A percentile compares a stretch with the other conserved stretches of the same genome.
Conservation (phyloP, 148 eudicot genomes). For the Rhododendron ferrugineum region DNA sequence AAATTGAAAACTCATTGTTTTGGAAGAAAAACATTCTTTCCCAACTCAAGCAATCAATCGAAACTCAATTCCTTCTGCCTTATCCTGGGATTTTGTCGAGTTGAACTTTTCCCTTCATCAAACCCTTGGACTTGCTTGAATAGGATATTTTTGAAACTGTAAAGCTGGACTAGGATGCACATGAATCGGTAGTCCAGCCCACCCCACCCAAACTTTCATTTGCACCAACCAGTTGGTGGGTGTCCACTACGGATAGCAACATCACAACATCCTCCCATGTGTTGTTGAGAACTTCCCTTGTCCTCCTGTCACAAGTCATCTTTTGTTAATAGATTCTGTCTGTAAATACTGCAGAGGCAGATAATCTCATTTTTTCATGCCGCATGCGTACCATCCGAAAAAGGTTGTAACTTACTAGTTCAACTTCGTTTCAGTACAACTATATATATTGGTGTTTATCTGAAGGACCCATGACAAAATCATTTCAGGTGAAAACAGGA, state of each 20-base stretch:
- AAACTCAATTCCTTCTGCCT: background rate
- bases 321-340: background rate
- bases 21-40: background rate
- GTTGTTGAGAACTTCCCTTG: background rate
- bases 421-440: background rate
- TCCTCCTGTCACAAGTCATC: background rate
- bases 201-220: background rate
- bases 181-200: no score
- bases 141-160: no score
- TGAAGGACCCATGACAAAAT: background rate
- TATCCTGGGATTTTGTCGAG: background rate
- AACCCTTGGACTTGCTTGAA: background rate
- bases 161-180: no score
- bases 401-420: background rate
- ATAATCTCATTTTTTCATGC: background rate
- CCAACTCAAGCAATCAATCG: background rate
- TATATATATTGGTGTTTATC: background rate
- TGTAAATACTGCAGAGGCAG: background rate
- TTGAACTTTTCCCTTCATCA: background rate
- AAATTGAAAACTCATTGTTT: background rate
- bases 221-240: conserved; percentile 6
- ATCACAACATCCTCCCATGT: background rate
- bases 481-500: conserved; percentile 4
- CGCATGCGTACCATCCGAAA: background rate
- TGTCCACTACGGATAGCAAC: background rate